Percentiles rank a stretch among this genome's conserved stretches.
phyloP scores from a whole-genome alignment of 2,329 filamentous ascomycete genomes.

The Neofusicoccum kwambonambiense region DNA sequence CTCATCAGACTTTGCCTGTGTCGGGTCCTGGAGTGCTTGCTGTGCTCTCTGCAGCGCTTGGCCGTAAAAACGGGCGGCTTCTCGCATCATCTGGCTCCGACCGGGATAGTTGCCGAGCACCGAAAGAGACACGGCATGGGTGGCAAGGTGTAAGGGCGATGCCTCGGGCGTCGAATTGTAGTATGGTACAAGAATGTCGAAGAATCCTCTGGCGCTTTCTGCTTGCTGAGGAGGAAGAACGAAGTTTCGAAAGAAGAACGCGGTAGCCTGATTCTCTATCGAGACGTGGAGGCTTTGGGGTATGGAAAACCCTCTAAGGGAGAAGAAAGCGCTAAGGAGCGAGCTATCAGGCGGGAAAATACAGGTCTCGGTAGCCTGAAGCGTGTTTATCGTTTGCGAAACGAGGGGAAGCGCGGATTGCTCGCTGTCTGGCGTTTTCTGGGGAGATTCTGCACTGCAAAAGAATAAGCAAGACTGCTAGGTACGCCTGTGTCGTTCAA shows the following conservation, averaged over 20 bases:
- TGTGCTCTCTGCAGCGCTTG: constrained; percentile 39
- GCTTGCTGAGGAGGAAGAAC: constrained; percentile 38
- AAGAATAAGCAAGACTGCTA: not conserved
- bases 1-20: constrained; percentile 37
- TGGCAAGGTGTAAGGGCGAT: constrained; percentile 42
- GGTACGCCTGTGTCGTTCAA: too few species aligned
- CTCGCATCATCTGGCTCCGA: constrained; percentile 30
- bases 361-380: not conserved
- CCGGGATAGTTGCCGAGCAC: constrained; percentile 40
- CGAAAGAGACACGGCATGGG: constrained; percentile 39
- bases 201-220: constrained; percentile 38
- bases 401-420: not conserved
- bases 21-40: constrained; percentile 36
- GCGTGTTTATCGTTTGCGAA: not conserved
- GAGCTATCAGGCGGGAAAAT: not conserved
- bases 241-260: constrained; percentile 45
- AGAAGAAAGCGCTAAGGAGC: not conserved
- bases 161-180: constrained; percentile 35
- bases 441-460: not conserved
- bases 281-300: constrained; percentile 25
- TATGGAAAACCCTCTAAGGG: not conserved
- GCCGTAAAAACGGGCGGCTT: constrained; percentile 38
- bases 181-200: constrained; percentile 39
- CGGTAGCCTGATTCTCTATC: constrained; percentile 38
- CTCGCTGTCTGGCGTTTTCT: not conserved